Base-by-base conservation (phyloP, 257 asterid species). In the Nicotiana knightiana region DNA sequence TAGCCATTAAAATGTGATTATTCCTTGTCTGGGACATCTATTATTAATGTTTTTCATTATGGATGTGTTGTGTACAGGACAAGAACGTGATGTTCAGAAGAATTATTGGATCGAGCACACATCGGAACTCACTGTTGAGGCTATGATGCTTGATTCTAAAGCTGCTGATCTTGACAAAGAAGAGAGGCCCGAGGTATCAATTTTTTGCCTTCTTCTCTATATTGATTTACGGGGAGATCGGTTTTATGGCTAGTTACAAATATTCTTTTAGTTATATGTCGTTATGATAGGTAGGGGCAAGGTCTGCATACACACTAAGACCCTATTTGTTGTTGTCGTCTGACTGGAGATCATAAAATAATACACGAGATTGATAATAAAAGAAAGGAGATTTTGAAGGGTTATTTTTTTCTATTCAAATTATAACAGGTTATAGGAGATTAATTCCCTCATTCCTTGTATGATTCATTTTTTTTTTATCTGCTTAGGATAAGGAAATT, bases 121-220 rank as follows among this genome's bases (percentile, higher is more conserved):
- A 76, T 90, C 70, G 7, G 89, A 92, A 77, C 93, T 93, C 11
- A 91, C 93, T 8, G 83, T 96, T 86, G 99, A 96, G 87, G 92
- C 93, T 17, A 96, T 93, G 99, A 96, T 96, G 99, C 98, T 94
- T 83, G 99, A 94, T 81, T 94, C 99, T 83, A 91, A 90, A 85
- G 98, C 98, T 5, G 89, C 94, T 82, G 98, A 93, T 88, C 98
- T 96, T 48, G 99, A 96, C 86, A 96, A 92, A 87, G 99, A 96
- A 88, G 98, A 94, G 86, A 91, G 97, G 90, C 97, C 97, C 48
- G 99, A 96, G 90, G 99, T 96, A 85, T 83, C 17, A 39, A 35
- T 35, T 3, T 3, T 61, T 3, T 13, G 32, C 43, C 17, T 53
- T 53, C 57, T 53, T 53, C 17, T 53, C 17, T 12, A 13, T 12